Evolutionary conservation across 345 rosid species (phyloP).

Genomic region (Kandelia obovata): DNA sequence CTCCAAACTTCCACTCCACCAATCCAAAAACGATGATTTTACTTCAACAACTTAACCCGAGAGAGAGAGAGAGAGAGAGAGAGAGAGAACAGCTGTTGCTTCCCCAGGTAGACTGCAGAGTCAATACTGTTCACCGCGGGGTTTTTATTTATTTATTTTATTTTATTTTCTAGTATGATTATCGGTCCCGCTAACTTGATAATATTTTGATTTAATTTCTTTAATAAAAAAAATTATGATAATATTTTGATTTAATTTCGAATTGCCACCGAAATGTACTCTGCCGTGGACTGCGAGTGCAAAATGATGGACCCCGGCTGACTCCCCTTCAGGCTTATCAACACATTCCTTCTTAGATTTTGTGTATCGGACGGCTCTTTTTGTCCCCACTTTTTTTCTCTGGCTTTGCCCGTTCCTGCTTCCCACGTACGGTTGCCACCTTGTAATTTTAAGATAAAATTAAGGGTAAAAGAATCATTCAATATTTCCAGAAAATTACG

Average conservation of each 20-base stretch:
- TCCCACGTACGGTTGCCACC: conserved; percentile 7
- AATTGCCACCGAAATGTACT: not conserved
- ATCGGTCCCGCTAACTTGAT: too few relatives aligned
- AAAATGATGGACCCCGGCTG: too few relatives aligned
- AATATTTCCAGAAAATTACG: too few relatives aligned
- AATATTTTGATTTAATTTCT: too few relatives aligned
- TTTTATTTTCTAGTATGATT: too few relatives aligned
- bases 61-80: conserved; percentile 1
- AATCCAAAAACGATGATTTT: not conserved
- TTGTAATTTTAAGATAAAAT: too few relatives aligned
- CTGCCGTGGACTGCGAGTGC: not conserved
- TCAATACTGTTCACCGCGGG: conserved; percentile 19
- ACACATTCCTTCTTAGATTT: not conserved
- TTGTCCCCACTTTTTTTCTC: not conserved
- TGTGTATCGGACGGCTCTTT: conserved; percentile 2
- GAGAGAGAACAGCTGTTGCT: not conserved
- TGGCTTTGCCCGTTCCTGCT: not conserved
- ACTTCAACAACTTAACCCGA: conserved; percentile 4
- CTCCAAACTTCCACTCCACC: not conserved
- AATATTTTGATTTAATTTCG: too few relatives aligned
- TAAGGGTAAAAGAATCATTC: too few relatives aligned
- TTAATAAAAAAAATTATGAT: too few relatives aligned
- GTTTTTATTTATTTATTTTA: too few relatives aligned
- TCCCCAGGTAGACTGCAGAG: not conserved
- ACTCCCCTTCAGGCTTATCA: not conserved